phyloP scores from a whole-genome alignment of 1,284 basidiomycete species.

The Mrakiaceae sp. region DNA sequence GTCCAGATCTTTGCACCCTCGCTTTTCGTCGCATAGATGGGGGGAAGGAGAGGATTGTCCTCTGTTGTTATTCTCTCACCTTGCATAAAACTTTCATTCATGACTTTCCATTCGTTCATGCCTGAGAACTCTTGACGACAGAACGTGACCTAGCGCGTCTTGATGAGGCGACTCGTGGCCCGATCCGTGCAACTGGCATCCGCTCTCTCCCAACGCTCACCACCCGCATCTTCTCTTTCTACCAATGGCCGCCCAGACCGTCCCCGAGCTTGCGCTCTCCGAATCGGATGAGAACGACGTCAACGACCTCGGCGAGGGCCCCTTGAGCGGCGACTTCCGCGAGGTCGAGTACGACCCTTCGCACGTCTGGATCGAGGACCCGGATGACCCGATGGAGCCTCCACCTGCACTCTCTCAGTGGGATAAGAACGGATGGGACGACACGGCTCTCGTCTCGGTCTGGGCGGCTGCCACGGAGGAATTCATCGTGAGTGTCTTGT shows the following conservation, averaged over 20 bases:
- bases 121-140: too few species aligned
- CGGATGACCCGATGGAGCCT: background rate
- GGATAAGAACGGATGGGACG: slow-evolving; percentile 3
- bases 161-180: too few species aligned
- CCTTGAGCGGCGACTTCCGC: background rate
- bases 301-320: too few species aligned
- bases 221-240: background rate
- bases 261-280: slow-evolving; percentile 7
- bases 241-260: background rate
- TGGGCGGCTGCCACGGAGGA: slow-evolving; percentile 7
- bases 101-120: too few species aligned
- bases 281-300: background rate
- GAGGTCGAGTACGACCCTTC: slow-evolving; percentile 1
- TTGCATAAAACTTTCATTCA: too few species aligned
- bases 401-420: background rate
- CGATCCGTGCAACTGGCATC: too few species aligned
- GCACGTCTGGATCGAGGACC: background rate
- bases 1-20: too few species aligned
- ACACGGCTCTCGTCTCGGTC: background rate
- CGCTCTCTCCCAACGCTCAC: too few species aligned
- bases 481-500: background rate
- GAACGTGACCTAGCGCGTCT: too few species aligned
- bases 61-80: too few species aligned
- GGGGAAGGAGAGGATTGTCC: too few species aligned
- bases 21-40: too few species aligned